Percentiles rank a stretch among this genome's conserved stretches.
Conservation (phyloP, 116 monocot genomes). For the Zostera marina region DNA sequence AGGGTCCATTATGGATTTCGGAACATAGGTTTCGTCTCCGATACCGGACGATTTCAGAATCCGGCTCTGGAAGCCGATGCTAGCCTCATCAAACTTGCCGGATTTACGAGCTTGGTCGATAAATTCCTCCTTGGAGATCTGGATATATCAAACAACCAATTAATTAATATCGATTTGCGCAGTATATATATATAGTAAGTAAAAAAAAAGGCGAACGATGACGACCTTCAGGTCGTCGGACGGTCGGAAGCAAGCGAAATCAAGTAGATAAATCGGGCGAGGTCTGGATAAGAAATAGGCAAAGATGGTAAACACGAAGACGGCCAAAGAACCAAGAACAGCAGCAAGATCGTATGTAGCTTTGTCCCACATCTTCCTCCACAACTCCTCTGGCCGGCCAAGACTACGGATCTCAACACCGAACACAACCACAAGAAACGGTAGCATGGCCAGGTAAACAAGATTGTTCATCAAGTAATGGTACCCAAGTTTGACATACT, state of each 20-base stretch:
- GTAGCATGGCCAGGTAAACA: constrained; percentile 42
- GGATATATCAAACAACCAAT: background rate
- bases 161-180: background rate
- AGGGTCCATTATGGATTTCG: constrained; percentile 30
- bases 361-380: constrained; percentile 68
- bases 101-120: constrained; percentile 60
- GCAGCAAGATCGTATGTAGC: constrained; percentile 70
- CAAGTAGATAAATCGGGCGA: constrained; percentile 56
- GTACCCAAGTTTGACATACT: constrained; percentile 90
- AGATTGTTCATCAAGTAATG: constrained; percentile 80
- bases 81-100: constrained; percentile 78
- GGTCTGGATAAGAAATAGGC: constrained; percentile 78
- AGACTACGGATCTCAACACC: constrained; percentile 78
- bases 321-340: constrained; percentile 44
- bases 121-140: constrained; percentile 81
- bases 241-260: constrained; percentile 19
- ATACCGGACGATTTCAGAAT: constrained; percentile 74
- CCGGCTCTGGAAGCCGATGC: constrained; percentile 65
- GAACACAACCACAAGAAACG: constrained; percentile 70
- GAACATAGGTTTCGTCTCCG: constrained; percentile 90
- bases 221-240: constrained; percentile 16
- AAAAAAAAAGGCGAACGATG: background rate
- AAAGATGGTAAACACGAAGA: constrained; percentile 53
- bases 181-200: background rate
- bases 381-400: constrained; percentile 56